Evolutionary conservation across 129 eudicot genomes (phyloP), one percentile per base, ranked within the genome.

Genomic region (Flaveria sonorensis): DNA sequence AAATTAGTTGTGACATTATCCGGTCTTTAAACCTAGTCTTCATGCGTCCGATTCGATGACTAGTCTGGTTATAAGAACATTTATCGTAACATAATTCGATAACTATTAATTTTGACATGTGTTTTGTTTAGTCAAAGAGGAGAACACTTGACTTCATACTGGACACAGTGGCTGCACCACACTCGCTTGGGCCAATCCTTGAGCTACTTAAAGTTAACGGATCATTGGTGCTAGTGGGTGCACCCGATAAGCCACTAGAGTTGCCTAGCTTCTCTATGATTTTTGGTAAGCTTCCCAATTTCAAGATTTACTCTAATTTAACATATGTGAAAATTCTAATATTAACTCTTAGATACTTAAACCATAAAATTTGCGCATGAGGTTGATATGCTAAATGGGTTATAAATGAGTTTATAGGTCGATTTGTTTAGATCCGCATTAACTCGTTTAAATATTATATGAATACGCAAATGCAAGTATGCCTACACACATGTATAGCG

Each of bases 201-300:
- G 98, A 93, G 88, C 79, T 93, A 52, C 82, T 93, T 21, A 88
- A 88, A 80, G 92, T 90, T 36, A 90, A 86, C 4, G 98, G 98
- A 14, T 87, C 96, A 1, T 57, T 93, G 53, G 88, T 82, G 43
- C 78, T 93, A 74, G 96, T 93, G 52, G 97, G 98, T 63, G 97
- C 98, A 60, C 97, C 98, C 0, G 98, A 91, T 59, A 84, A 87
- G 96, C 98, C 98, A 50, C 28, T 93, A 16, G 97, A 86, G 43
- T 77, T 93, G 39, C 98, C 98, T 72, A 42, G 91, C 21, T 88
- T 89, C 74, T 90, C 97, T 19, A 15, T 93, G 75, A 87, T 93
- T 10, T 93, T 90, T 62, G 98, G 98, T 86, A 84, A 81, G 80
- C 2, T 40, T 32, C 62, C 9, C 40, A 26, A 16, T 47, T 9